Base-by-base conservation (phyloP, 352 stramenopile genomes). In the Stramenopiles sp. region DNA sequence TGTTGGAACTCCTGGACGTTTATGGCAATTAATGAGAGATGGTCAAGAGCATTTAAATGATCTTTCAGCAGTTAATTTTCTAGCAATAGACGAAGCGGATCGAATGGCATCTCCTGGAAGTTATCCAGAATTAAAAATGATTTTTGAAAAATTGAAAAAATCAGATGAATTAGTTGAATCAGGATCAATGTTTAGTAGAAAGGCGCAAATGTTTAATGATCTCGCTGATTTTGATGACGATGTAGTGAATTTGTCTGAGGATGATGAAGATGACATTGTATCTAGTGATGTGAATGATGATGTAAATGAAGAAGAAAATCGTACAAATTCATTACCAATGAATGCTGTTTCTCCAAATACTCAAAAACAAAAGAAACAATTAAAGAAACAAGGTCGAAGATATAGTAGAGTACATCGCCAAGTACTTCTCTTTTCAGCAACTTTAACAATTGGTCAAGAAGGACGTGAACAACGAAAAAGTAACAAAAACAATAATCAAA, bases 61-160 rank as follows among this genome's bases (percentile, higher is more conserved):
- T 28, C 45, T 88, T 15, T 52, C 47, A 7, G 60, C 63, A 21
- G 52, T 88, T 41, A 62, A 66, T 1, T 87, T 83, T 43, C 42
- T 91, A 8, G 72, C 86, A 2, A 57, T 91, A 2, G 74, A 91
- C 53, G 74, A 91, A 48, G 73, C 74, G 3, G 74, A 91, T 53
- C 66, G 72, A 18, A 87, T 91, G 72, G 59, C 85, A 7, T 68
- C 81, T 43, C 60, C 60, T 32, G 74, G 74, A 0, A 69, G 67
- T 43, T 88, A 83, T 46, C 62, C 64, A 4, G 72, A 90, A 44
- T 53, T 90, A 1, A 55, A 73, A 40, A 69, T 71, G 42, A 71
- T 88, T 38, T 70, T 87, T 12, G 52, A 74, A 18, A 48, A 53
- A 6, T 23, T 84, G 18, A 51, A 53, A 17, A 50, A 49, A n/a